Base-by-base conservation (phyloP, 2,329 filamentous ascomycete genomes). In the Penicillium sp. region DNA sequence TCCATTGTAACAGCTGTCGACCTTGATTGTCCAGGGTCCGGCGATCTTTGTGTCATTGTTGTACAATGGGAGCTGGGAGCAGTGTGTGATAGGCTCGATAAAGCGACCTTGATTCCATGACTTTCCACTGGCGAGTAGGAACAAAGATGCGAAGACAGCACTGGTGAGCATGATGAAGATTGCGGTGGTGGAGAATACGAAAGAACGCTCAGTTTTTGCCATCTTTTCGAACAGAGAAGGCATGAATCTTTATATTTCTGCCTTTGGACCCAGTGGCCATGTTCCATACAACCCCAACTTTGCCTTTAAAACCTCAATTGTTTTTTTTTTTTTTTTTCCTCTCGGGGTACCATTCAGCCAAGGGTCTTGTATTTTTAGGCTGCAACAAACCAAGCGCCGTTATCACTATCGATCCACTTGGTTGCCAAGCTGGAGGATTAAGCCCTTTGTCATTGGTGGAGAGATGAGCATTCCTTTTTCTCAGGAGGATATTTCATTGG, bases 11-110 rank as follows among this genome's bases (percentile, higher is more conserved):
- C 61, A 63, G 15, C 38, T 50, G 21, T 53, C 45, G 3, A 62
- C n/a, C 3, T 49, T 49, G 21, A 63, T 35, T 2, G 52, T 54
- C 61, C 61, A 63, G 0, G 61, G 61, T 3, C 61, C 61, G 4
- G 61, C 61, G 13, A 60, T 60, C 19, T 50, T 54, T 10, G 59
- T 60, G 12, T 45, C 45, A 4, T 58, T 53, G 31, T 60, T 57
- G 33, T 55, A 63, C 4, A 21, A 48, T 2, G 61, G 61, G 4
- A 63, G 52, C 19, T 43, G 21, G 2, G 57, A 49, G 47, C 61
- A 63, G 45, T 41, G 48, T 9, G 42, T 51, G 17, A 63, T 29
- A 2, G 51, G 19, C 10, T 39, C 45, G 6, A 53, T 36, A 1
- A 44, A 49, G 17, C 27, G n/a, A 33, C 33, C 19, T n/a, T 38